phyloP scores from a whole-genome alignment of 805 yeast genomes.

The Yarrowia sp. region DNA sequence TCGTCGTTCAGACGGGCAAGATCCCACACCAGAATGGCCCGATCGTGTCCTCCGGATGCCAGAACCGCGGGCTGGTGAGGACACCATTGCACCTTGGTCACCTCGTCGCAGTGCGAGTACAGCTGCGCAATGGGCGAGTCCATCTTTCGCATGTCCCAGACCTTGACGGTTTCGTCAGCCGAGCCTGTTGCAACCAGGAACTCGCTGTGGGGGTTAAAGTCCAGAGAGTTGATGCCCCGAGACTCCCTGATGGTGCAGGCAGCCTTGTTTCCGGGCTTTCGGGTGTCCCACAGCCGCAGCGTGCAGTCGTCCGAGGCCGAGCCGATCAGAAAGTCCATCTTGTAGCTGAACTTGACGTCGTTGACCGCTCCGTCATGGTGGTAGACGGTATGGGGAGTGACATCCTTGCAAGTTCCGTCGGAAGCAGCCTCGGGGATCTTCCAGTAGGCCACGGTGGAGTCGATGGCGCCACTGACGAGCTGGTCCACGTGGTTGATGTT shows the following conservation, averaged over 20 bases:
- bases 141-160: conserved; percentile 77
- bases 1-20: conserved; percentile 61
- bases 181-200: conserved; percentile 77
- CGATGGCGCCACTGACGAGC: conserved; percentile 71
- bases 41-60: conserved; percentile 68
- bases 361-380: conserved; percentile 67
- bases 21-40: conserved; percentile 79
- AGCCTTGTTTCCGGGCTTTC: conserved; percentile 54
- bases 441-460: conserved; percentile 75
- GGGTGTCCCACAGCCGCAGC: conserved; percentile 66
- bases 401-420: conserved; percentile 16
- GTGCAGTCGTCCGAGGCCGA: conserved; percentile 74
- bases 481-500: conserved; percentile 52
- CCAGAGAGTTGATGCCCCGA: conserved; percentile 71
- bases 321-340: conserved; percentile 59
- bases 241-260: conserved; percentile 54
- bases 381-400: conserved; percentile 58
- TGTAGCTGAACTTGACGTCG: conserved; percentile 66
- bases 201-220: conserved; percentile 63
- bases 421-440: conserved; percentile 49
- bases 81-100: conserved; percentile 64
- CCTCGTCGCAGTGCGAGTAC: conserved; percentile 67
- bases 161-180: conserved; percentile 71
- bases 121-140: conserved; percentile 65
- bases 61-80: conserved; percentile 59